Base-by-base conservation (phyloP, 129 eudicot species). In the carrot (Daucus carota) region DNA sequence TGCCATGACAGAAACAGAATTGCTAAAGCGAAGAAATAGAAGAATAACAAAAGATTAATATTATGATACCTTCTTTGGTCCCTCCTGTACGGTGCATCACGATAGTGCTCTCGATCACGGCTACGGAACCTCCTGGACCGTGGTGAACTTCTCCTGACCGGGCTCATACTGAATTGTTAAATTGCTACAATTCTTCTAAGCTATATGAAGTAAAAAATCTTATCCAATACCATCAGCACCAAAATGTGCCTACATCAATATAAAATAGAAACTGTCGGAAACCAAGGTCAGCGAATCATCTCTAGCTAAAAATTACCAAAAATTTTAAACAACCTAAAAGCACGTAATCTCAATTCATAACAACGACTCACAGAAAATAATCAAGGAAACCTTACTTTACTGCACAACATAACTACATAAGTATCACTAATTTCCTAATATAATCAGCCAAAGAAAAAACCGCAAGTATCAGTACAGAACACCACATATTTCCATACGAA, bases 51-150 rank as follows among this genome's bases (percentile, higher is more conserved):
- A 81, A 20, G 29, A 13, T 38, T 14, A 70, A 75, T 83, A 83
- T 83, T 84, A 81, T 68, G 12, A 57, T 80, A 78, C 46, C 81
- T 78, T 63, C 81, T 87, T 34, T 69, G 76, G 31, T 87, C 96
- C 83, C 90, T 85, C 78, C 85, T 80, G 80, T 87, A 85, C 5
- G 96, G 92, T 72, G 92, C 88, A 81, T 90, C 88, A 80, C 90
- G 92, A 70, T 83, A 85, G 38, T 92, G 74, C 50, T 63, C 28
- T 41, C 90, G 88, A 42, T 82, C 88, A 82, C 84, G 65, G 83
- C 92, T 85, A 72, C 86, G 86, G 75, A 69, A 78, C 54, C 90
- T 80, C 78, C 74, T 86, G 82, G 80, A 79, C 70, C 81, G 73
- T 70, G 78, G 73, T 48, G 90, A 87, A 76, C 85, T 90, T 81